These are phyloP conservation scores for Strigomonas galati DNA, from an alignment of 208 protist genomes.

Conservation along the genomic window DNA sequence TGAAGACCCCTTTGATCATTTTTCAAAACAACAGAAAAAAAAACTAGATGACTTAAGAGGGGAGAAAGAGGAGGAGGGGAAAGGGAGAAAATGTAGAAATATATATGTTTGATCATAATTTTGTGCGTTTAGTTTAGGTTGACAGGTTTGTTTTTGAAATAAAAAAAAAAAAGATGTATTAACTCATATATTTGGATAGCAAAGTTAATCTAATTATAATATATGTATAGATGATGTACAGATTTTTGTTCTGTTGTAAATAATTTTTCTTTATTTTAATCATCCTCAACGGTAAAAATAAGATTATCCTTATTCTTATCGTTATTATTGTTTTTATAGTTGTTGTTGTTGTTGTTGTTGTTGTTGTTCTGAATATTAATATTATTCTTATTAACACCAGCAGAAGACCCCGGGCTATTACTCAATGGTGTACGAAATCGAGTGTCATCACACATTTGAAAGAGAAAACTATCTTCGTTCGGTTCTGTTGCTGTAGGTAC, in stretches of 20 bases:
- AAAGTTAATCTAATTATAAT: too few relatives aligned
- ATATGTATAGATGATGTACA: too few relatives aligned
- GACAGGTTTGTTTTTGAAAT: not conserved
- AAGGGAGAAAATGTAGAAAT: not conserved
- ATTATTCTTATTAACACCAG: too few relatives aligned
- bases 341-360: not conserved
- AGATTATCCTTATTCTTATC: not conserved
- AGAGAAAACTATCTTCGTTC: not conserved
- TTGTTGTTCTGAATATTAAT: too few relatives aligned
- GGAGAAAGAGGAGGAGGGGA: not conserved
- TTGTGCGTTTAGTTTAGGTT: not conserved
- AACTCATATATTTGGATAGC: not conserved
- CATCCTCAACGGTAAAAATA: slow-evolving; percentile 26
- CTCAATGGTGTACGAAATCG: not conserved
- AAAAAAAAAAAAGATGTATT: not conserved
- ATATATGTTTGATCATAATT: not conserved
- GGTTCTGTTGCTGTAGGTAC: not conserved
- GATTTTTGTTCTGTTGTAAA: not conserved
- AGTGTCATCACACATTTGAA: not conserved
- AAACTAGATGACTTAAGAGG: not conserved
- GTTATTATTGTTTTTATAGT: not conserved
- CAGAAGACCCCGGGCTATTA: too few relatives aligned
- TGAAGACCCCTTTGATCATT: slow-evolving; percentile 97
- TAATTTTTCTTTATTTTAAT: slow-evolving; percentile 8
- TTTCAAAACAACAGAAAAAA: not conserved